These are phyloP conservation scores for Flaveria trinervia DNA, from an alignment of 129 eudicot genomes.

Conservation along the genomic window DNA sequence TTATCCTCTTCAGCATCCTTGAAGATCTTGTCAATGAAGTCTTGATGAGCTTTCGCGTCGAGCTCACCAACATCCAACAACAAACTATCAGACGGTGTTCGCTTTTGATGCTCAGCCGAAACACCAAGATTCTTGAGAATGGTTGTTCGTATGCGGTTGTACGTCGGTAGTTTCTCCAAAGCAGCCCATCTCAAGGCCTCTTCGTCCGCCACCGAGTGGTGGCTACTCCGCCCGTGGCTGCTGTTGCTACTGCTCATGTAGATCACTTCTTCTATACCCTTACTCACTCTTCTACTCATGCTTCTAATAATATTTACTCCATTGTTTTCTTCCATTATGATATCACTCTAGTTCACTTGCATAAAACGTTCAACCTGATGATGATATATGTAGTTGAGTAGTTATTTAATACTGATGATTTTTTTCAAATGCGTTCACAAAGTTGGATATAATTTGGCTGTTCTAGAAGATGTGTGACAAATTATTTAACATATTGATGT, in stretches of 20 bases:
- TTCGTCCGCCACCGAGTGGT: conserved; percentile 38
- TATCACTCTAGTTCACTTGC: neutral
- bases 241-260: neutral
- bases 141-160: conserved; percentile 40
- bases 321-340: conserved; percentile 24
- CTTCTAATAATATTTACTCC: conserved; percentile 24
- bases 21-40: conserved; percentile 53
- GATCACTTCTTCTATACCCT: neutral
- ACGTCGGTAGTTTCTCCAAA: conserved; percentile 56
- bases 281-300: conserved; percentile 28
- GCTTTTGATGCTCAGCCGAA: neutral
- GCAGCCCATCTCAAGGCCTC: conserved; percentile 62
- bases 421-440: no score
- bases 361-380: neutral
- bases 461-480: no score
- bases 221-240: conserved; percentile 21
- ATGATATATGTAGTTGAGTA: neutral
- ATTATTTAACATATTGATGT: no score
- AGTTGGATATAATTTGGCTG: no score
- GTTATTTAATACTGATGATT: neutral
- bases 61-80: conserved; percentile 34
- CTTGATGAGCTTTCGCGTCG: conserved; percentile 32
- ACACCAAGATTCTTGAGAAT: conserved; percentile 38
- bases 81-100: conserved; percentile 25
- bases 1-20: conserved; percentile 65